Evolutionary conservation across 768 basidiomycete species (phyloP).

Genomic region (Cantharellus anzutake): DNA sequence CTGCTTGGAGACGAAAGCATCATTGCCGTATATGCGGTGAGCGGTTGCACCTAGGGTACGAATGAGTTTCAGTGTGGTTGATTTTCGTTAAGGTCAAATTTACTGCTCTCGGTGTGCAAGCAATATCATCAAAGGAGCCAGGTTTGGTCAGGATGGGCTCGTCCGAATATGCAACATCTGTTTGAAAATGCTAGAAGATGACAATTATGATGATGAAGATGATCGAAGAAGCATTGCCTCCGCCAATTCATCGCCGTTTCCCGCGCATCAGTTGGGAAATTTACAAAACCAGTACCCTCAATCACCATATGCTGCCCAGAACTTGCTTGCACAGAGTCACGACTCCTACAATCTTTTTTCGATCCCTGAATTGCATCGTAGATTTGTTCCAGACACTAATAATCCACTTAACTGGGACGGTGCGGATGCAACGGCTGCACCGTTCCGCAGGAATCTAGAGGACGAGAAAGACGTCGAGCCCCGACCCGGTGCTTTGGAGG

Average conservation of each 20-base stretch:
- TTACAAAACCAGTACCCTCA: slow-evolving; percentile 27
- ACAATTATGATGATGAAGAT: slow-evolving; percentile 79
- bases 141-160: slow-evolving; percentile 91
- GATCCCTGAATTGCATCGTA: slow-evolving; percentile 47
- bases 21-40: slow-evolving; percentile 93
- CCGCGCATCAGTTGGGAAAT: slow-evolving; percentile 51
- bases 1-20: slow-evolving; percentile 86
- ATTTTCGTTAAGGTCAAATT: slow-evolving; percentile 50
- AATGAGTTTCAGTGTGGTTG: no score
- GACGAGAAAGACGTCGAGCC: slow-evolving; percentile 13
- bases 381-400: slow-evolving; percentile 10
- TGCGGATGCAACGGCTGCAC: slow-evolving; percentile 9
- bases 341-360: slow-evolving; percentile 70
- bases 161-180: slow-evolving; percentile 92
- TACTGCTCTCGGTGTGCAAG: slow-evolving; percentile 96
- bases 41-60: slow-evolving; percentile 12
- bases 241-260: slow-evolving; percentile 45
- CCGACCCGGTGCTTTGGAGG: not conserved
- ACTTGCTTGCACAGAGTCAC: slow-evolving; percentile 59
- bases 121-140: slow-evolving; percentile 83
- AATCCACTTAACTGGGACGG: slow-evolving; percentile 6
- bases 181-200: slow-evolving; percentile 76
- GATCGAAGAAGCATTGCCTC: slow-evolving; percentile 68
- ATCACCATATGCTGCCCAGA: slow-evolving; percentile 76
- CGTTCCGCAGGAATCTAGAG: slow-evolving; percentile 21